Evolutionary conservation across 2,329 filamentous ascomycete species (phyloP), one percentile per base, ranked within the genome.

Genomic region (Talaromyces sp.): DNA sequence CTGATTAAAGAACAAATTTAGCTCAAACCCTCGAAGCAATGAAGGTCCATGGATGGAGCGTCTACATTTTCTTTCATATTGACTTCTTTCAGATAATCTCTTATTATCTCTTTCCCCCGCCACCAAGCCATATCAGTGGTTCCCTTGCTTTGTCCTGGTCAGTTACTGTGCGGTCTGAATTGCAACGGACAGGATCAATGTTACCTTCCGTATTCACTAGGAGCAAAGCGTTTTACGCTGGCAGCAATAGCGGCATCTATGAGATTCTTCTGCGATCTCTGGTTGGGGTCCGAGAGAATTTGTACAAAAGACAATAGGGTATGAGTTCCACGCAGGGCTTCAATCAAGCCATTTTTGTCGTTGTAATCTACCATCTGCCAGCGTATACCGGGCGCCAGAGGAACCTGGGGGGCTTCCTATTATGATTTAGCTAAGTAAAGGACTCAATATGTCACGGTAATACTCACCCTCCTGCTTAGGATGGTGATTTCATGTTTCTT

Each of bases 211-310:
- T 45, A 58, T n/a, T 58, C 50, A 13, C 48, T 58, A 2, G 56
- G 56, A 13, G 41, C 56, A 54, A 48, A 58, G 9, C 56, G 50
- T 39, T 58, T 58, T 7, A 58, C 56, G 10, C 56, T 50, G 0
- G 50, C 56, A 2, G 22, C 40, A 21, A 58, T 54, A 10, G 48
- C 31, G 22, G 56, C 56, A 13, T 53, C 40, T 17, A 58, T 58
- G 2, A 58, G 41, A 28, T 39, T 58, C 35, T 58, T 58, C 35
- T 58, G 56, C 3, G 56, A 52, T 1, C 17, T 37, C n/a, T 53
- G 39, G n/a, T 39, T 31, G 46, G 40, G 50, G 28, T 58, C 56
- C 7, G 52, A 54, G 8, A 43, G 39, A 21, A 9, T 25, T 28
- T 43, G 43, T 10, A 58, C 36, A 10, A 58, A 58, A 3, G 50